Base-by-base conservation (phyloP, 805 yeast species). In the Pichia heedii region DNA sequence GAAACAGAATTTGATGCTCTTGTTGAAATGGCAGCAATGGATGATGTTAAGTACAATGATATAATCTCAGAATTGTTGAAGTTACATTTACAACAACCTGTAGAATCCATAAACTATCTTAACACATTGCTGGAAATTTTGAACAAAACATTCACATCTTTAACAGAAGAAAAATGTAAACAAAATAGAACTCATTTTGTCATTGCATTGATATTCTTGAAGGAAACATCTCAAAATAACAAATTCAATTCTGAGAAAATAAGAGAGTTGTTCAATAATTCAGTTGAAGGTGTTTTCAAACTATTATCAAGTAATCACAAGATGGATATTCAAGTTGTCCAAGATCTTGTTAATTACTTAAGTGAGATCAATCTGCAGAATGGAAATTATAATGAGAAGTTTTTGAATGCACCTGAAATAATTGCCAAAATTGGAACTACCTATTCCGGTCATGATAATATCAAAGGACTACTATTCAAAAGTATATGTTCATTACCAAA, bases 21-120 rank as follows among this genome's bases (percentile, higher is more conserved):
- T 5, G 22, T 45, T 4, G 9, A 44, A 13, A 39, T 60, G 10
- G 37, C 57, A 4, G 44, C 46, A 20, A 3, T 39, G 0, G 35
- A 48, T 7, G 20, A 27, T 1, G 3, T 27, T 12, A 15, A 27
- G 15, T 27, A 27, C 15, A 11, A 41, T 5, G 40, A 50, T 0
- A 55, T 76, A 5, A 63, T 69, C 37, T 54, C 63, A 35, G 50
- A 45, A 1, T 50, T 77, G 1, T 69, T 77, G 69, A 38, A 33
- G 0, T 61, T 66, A 34, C 70, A 74, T 50, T 36, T 68, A 20
- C 59, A 61, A 15, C 76, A 74, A 47, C 41, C 52, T 10, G 41
- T 42, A 8, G 40, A 43, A 29, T 41, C 48, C 3, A 18, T 9
- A 11, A 39, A 37, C 3, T 71, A 60, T 41, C 30, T 66, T 4